Conservation (phyloP, 1,139 yeast genomes). For the Blastobotrys arbuscula region DNA sequence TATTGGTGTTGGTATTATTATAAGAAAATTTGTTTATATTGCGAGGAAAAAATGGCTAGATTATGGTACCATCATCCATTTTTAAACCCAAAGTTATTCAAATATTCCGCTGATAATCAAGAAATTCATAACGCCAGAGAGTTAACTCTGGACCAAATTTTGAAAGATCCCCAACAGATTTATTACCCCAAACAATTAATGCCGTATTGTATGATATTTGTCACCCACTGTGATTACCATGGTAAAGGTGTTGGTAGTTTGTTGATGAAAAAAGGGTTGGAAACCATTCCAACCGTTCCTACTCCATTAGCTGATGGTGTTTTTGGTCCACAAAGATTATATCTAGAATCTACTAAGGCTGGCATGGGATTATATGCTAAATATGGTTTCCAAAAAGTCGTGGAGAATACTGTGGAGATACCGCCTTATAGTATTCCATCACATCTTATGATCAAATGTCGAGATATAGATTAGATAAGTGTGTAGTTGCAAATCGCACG, state of each 20-base stretch:
- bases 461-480: not conserved
- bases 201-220: constrained; percentile 6
- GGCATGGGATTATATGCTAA: constrained; percentile 6
- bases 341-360: constrained; percentile 9
- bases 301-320: not conserved
- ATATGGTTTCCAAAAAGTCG: not conserved
- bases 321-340: constrained; percentile 9
- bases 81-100: not conserved
- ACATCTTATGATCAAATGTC: not conserved
- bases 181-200: constrained; percentile 4
- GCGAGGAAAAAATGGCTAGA: not conserved
- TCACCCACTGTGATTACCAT: constrained; percentile 5
- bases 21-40: not conserved
- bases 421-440: not conserved
- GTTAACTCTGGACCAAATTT: not conserved
- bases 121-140: not conserved
- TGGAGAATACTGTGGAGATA: not conserved
- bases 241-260: constrained; percentile 8
- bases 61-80: constrained; percentile 4
- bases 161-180: not conserved
- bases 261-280: constrained; percentile 1
- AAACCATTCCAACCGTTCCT: constrained; percentile 9
- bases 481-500: too few relatives aligned
- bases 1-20: not conserved
- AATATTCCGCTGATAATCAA: not conserved